phyloP scores from a whole-genome alignment of 2,329 filamentous ascomycete genomes.

The Pyrenochaeta sp. region DNA sequence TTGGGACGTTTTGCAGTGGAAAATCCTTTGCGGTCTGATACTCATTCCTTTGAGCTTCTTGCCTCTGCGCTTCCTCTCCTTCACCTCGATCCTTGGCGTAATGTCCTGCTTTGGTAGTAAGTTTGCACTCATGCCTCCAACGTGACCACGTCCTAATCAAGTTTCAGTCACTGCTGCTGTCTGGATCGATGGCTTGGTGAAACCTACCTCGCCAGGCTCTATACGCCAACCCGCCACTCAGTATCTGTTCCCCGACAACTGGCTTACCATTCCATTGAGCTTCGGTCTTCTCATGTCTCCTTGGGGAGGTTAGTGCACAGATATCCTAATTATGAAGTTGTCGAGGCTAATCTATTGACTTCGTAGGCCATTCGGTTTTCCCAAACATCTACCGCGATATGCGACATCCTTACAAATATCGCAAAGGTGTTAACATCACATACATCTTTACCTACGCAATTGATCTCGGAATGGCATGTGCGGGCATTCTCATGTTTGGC shows the following conservation, averaged over 20 bases:
- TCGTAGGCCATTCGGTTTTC: constrained; percentile 76
- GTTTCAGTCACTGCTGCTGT: constrained; percentile 87
- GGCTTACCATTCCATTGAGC: constrained; percentile 84
- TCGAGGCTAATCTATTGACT: too few relatives aligned
- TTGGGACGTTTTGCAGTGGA: constrained; percentile 76
- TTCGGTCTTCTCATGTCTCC: constrained; percentile 89
- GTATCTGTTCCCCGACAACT: constrained; percentile 83
- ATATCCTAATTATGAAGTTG: too few relatives aligned
- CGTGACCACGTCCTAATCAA: too few relatives aligned
- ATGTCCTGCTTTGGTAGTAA: constrained; percentile 85
- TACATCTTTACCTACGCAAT: constrained; percentile 87
- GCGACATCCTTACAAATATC: constrained; percentile 84
- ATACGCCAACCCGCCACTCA: constrained; percentile 81
- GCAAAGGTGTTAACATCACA: constrained; percentile 75
- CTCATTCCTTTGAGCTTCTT: constrained; percentile 85
- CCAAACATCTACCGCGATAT: constrained; percentile 84
- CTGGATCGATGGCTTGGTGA: constrained; percentile 84
- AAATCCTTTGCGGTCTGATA: constrained; percentile 79
- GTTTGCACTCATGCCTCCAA: too few relatives aligned
- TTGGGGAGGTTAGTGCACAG: too few relatives aligned
- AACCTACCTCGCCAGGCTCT: constrained; percentile 80
- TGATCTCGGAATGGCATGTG: constrained; percentile 80
- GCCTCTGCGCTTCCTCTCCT: constrained; percentile 82
- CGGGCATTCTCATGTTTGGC: constrained; percentile 94
- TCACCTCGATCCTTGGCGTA: constrained; percentile 93